Evolutionary conservation across 2,329 filamentous ascomycete genomes (phyloP).

Genomic region (Apiospora rasikravindrae): DNA sequence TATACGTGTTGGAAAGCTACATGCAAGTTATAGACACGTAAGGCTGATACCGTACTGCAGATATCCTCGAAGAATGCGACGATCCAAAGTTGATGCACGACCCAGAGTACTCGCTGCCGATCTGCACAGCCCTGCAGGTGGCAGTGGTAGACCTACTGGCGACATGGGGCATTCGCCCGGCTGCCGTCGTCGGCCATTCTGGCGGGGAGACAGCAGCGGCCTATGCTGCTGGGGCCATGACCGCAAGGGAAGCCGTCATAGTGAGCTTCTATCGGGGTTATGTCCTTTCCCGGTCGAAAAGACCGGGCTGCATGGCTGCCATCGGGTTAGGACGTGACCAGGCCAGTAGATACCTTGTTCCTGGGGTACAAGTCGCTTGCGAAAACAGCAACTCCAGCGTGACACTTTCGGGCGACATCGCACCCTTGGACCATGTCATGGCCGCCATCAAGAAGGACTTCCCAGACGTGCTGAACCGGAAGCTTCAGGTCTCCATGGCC

Average conservation of each 20-base stretch:
- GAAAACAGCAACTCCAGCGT: too few species aligned
- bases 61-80: too few species aligned
- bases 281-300: constrained; percentile 41
- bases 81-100: too few species aligned
- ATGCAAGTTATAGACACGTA: too few species aligned
- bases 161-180: constrained; percentile 40
- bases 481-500: too few species aligned
- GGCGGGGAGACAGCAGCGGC: constrained; percentile 51
- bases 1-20: too few species aligned
- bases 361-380: constrained; percentile 30
- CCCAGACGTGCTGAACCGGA: too few species aligned
- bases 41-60: too few species aligned
- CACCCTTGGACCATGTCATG: too few species aligned
- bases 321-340: neutral
- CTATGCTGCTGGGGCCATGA: constrained; percentile 51
- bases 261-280: constrained; percentile 37
- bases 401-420: too few species aligned
- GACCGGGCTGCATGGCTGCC: constrained; percentile 2
- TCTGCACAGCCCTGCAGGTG: constrained; percentile 49
- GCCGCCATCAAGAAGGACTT: too few species aligned
- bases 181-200: constrained; percentile 44
- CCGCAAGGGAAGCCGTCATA: constrained; percentile 35
- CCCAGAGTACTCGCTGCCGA: constrained; percentile 39
- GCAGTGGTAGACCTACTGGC: constrained; percentile 47
- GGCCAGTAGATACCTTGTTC: neutral